phyloP scores from a whole-genome alignment of 495 filamentous ascomycete species.

The Penicillium cataractarum region DNA sequence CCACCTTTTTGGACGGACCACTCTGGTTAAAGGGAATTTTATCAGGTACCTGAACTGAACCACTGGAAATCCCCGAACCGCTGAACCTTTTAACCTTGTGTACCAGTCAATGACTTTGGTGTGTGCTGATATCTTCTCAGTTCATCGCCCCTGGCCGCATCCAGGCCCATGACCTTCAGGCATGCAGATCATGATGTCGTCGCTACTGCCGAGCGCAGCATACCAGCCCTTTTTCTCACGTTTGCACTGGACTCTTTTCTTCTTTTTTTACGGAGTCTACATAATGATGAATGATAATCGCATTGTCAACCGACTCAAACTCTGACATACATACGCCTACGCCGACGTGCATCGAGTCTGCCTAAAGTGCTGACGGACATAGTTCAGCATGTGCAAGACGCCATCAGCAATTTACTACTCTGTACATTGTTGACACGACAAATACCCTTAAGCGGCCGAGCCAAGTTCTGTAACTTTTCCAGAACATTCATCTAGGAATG shows the following conservation, averaged over 20 bases:
- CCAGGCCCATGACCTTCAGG: slow-evolving; percentile 24
- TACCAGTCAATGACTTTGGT: no score
- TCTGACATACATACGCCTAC: background rate
- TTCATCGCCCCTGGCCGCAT: slow-evolving; percentile 29
- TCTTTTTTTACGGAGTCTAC: no score
- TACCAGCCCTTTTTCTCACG: slow-evolving; percentile 5
- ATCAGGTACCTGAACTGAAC: background rate
- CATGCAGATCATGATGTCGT: slow-evolving; percentile 38
- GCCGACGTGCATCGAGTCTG: slow-evolving; percentile 5
- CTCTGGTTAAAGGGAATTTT: background rate
- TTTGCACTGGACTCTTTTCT: background rate
- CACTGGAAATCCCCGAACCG: background rate
- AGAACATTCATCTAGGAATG: background rate
- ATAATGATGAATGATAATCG: background rate
- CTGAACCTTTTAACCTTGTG: background rate
- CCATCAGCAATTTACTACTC: no score
- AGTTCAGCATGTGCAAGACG: background rate
- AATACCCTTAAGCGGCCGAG: slow-evolving; percentile 5
- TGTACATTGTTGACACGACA: slow-evolving; percentile 10
- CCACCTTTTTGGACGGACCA: background rate
- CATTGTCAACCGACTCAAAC: background rate
- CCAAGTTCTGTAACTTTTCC: background rate
- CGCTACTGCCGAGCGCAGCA: slow-evolving; percentile 13
- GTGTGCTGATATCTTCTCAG: background rate
- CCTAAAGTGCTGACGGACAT: slow-evolving; percentile 3